Evolutionary conservation across 768 basidiomycete genomes (phyloP).

Genomic region (Suillus brevipes): DNA sequence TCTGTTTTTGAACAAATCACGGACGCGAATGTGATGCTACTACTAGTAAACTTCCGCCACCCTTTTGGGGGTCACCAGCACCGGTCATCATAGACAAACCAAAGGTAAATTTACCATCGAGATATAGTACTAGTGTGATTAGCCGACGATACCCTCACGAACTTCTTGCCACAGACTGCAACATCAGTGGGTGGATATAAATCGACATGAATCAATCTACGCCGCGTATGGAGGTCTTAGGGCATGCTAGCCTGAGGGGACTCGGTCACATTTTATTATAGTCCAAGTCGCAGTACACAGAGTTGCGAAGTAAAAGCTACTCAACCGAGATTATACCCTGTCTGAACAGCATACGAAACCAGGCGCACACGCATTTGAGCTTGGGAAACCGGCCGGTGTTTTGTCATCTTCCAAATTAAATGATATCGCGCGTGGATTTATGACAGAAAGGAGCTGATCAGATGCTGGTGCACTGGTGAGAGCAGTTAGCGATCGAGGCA

Average conservation of each 20-base stretch:
- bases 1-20: neutral
- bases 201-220: slow-evolving; percentile 1
- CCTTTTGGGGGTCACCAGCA: neutral
- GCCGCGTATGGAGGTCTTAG: no score
- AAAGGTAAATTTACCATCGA: neutral
- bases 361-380: slow-evolving; percentile 60
- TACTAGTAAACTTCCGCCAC: neutral
- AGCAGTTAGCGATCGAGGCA: slow-evolving; percentile 12
- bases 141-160: slow-evolving; percentile 54
- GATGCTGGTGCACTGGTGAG: slow-evolving; percentile 32
- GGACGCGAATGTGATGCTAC: neutral
- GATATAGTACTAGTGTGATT: neutral
- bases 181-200: slow-evolving; percentile 6
- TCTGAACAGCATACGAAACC: slow-evolving; percentile 58
- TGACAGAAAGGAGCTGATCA: slow-evolving; percentile 55
- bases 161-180: slow-evolving; percentile 40
- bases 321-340: slow-evolving; percentile 59
- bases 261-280: no score
- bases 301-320: no score
- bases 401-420: slow-evolving; percentile 56
- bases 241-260: no score
- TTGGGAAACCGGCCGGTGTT: slow-evolving; percentile 48
- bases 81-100: slow-evolving; percentile 42
- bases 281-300: no score
- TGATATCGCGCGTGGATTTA: slow-evolving; percentile 52